phyloP scores from a whole-genome alignment of 192 early-diverging fungal species.

The Coemansia sp. region DNA sequence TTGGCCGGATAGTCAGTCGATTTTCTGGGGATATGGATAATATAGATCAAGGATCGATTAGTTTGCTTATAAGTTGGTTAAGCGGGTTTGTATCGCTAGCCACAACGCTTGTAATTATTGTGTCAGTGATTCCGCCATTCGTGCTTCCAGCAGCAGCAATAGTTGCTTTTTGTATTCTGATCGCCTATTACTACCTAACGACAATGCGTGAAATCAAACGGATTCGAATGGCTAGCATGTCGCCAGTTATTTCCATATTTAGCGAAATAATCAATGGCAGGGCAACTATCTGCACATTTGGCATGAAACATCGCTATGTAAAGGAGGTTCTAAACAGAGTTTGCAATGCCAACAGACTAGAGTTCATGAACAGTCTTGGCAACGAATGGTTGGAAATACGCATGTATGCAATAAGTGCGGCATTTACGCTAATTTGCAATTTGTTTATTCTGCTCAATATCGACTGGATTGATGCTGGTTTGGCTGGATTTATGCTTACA shows the following conservation, averaged over 20 bases:
- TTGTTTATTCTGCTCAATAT: constrained; percentile 60
- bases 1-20: constrained; percentile 81
- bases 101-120: constrained; percentile 60
- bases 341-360: constrained; percentile 3
- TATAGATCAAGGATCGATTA: constrained; percentile 66
- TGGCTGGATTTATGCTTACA: constrained; percentile 78
- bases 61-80: constrained; percentile 55
- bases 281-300: constrained; percentile 2
- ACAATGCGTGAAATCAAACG: constrained; percentile 83
- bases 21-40: constrained; percentile 82
- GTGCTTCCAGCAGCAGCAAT: constrained; percentile 63
- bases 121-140: constrained; percentile 66
- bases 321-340: neutral
- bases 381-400: constrained; percentile 84
- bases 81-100: constrained; percentile 56
- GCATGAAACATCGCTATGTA: neutral
- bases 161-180: constrained; percentile 55
- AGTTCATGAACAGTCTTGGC: constrained; percentile 71
- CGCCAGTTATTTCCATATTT: constrained; percentile 75
- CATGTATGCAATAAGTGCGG: constrained; percentile 73
- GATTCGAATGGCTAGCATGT: constrained; percentile 66
- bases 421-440: constrained; percentile 68
- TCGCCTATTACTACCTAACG: constrained; percentile 67
- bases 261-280: constrained; percentile 71
- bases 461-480: constrained; percentile 70